A percentile compares a stretch with the other conserved stretches of the same genome.
Conservation (phyloP, 1,139 yeast species). For the Pichia norvegensis region DNA sequence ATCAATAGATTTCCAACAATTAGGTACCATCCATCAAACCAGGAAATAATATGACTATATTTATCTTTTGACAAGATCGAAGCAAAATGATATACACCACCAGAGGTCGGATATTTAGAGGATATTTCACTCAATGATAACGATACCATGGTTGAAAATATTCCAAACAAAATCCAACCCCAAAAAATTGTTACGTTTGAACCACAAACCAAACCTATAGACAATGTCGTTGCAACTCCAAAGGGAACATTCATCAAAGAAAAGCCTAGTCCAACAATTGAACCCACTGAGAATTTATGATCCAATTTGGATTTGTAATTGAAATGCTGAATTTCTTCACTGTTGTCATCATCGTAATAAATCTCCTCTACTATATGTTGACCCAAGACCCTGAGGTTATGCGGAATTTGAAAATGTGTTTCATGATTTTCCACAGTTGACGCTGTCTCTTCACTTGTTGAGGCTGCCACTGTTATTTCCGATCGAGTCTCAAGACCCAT, state of each 20-base stretch:
- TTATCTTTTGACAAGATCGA: slow-evolving; percentile 56
- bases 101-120: slow-evolving; percentile 68
- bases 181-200: slow-evolving; percentile 64
- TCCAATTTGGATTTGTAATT: slow-evolving; percentile 63
- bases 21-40: slow-evolving; percentile 74
- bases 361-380: slow-evolving; percentile 23
- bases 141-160: slow-evolving; percentile 56
- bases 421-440: neutral
- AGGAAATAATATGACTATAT: slow-evolving; percentile 49
- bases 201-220: slow-evolving; percentile 63
- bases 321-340: slow-evolving; percentile 59
- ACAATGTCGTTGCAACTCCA: slow-evolving; percentile 63
- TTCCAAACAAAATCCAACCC: slow-evolving; percentile 61
- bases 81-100: slow-evolving; percentile 69
- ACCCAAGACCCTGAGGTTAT: slow-evolving; percentile 15
- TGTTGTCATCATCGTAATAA: slow-evolving; percentile 38
- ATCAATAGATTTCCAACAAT: slow-evolving; percentile 71
- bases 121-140: slow-evolving; percentile 64
- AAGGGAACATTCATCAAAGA: slow-evolving; percentile 75
- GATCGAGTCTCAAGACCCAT: neutral
- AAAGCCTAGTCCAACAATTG: slow-evolving; percentile 67
- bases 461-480: neutral
- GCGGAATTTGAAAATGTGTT: slow-evolving; percentile 11
- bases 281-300: slow-evolving; percentile 55
- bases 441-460: neutral